Percentiles rank a stretch among this genome's conserved stretches.
Evolutionary conservation across 495 filamentous ascomycete species (phyloP).

Genomic region (Rostrohypoxylon terebratum): DNA sequence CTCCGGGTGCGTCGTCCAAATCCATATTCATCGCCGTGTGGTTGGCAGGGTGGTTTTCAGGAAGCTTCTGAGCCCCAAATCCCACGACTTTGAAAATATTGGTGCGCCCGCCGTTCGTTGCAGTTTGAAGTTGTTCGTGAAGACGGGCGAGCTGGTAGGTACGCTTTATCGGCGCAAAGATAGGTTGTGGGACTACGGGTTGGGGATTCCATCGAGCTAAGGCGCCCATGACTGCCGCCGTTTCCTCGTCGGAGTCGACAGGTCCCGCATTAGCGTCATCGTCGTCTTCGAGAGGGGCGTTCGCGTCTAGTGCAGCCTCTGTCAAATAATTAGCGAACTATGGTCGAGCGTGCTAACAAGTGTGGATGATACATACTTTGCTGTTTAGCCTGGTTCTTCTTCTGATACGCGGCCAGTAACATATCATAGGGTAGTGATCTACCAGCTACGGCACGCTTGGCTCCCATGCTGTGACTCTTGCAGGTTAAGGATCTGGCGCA

Average conservation of each 20-base stretch:
- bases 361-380: conserved; percentile 71
- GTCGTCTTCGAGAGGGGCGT: conserved; percentile 90
- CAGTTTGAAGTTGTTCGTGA: conserved; percentile 87
- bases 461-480: conserved; percentile 97
- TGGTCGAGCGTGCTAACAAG: background rate
- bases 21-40: conserved; percentile 54
- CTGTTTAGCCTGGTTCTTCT: conserved; percentile 98
- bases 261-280: conserved; percentile 76
- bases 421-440: conserved; percentile 94
- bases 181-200: conserved; percentile 73
- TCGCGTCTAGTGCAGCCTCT: conserved; percentile 94
- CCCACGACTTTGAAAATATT: conserved; percentile 68
- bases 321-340: conserved; percentile 46
- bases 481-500: conserved; percentile 94
- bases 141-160: conserved; percentile 87
- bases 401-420: conserved; percentile 93
- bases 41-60: conserved; percentile 56
- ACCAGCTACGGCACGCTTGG: conserved; percentile 90
- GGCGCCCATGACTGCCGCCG: conserved; percentile 85
- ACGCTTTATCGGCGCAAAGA: conserved; percentile 72
- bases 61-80: conserved; percentile 60
- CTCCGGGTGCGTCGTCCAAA: conserved; percentile 59
- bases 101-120: conserved; percentile 67
- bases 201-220: conserved; percentile 79
- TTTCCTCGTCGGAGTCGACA: conserved; percentile 94